Evolutionary conservation across 768 basidiomycete species (phyloP), one percentile per base, ranked within the genome.

Genomic region (Boletus speciosus): DNA sequence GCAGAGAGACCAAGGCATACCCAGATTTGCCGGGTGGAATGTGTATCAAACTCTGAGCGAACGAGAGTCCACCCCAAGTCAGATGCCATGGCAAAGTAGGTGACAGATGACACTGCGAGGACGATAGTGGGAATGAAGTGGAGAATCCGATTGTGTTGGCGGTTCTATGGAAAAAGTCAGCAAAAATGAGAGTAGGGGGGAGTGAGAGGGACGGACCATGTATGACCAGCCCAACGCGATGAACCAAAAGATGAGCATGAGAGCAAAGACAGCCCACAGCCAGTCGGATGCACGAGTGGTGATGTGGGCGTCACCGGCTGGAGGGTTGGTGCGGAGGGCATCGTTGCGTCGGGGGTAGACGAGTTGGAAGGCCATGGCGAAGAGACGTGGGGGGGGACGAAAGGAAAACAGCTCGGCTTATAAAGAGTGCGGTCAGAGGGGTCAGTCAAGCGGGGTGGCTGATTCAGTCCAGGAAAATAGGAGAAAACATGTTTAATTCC

Each of bases 61-160:
- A 82, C 61, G 36, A 78, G 71, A 0, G 80, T 76, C 40, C 67
- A 68, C 12, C 82, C 82, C 37, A 83, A 71, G 61, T 82, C 73
- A 19, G 80, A 81, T 0, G 81, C 82, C 81, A 82, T 81, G 12
- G 74, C 69, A 65, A 80, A 81, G 69, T 80, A 81, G 1, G 77
- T 65, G 40, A 83, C 66, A 12, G 71, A 59, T 3, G 77, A 70
- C 0, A 79, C 80, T 16, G 74, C 66, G 21, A 83, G 64, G 37
- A 83, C 70, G 52, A 81, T 69, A 34, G 76, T 62, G 43, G 74
- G 74, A 41, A 82, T 66, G 54, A 78, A 77, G 62, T 83, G 80
- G 71, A 81, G 77, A 9, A 77, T 69, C 29, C 80, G 70, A 27
- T 71, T 74, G 39, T 76, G 78, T 6, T 64, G 66, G 11, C 73